phyloP scores from a whole-genome alignment of 1,139 yeast species.

The Blastobotrys niveus region DNA sequence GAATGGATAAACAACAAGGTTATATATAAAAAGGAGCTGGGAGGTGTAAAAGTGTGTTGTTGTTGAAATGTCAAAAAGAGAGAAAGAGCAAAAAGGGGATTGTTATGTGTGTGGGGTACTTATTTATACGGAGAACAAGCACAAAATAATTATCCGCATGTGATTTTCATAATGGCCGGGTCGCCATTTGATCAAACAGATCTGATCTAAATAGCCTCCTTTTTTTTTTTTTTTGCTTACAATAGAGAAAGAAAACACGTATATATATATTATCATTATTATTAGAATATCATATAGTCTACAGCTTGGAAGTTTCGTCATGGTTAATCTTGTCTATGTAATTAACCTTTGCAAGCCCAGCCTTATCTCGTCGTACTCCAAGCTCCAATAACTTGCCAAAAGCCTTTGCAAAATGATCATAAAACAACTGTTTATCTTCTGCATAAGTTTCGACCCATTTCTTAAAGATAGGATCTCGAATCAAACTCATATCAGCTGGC shows the following conservation, averaged over 20 bases:
- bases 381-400: conserved; percentile 55
- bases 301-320: conserved; percentile 22
- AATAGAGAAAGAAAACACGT: too few relatives aligned
- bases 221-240: too few relatives aligned
- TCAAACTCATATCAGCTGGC: conserved; percentile 55
- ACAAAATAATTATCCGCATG: too few relatives aligned
- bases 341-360: conserved; percentile 32
- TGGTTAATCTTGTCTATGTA: conserved; percentile 24
- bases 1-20: background rate
- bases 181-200: too few relatives aligned
- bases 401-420: conserved; percentile 47
- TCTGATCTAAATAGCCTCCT: too few relatives aligned
- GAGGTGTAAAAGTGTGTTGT: too few relatives aligned
- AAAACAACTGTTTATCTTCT: conserved; percentile 46
- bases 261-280: too few relatives aligned
- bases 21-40: background rate
- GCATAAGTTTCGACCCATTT: conserved; percentile 53
- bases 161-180: too few relatives aligned
- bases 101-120: conserved; percentile 7
- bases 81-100: background rate
- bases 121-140: background rate
- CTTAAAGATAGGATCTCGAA: conserved; percentile 45
- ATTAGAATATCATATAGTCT: too few relatives aligned
- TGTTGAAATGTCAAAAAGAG: too few relatives aligned
- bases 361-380: conserved; percentile 41